Percentiles rank a stretch among this genome's conserved stretches.
These are phyloP conservation scores for Parmelia sp. DNA, from an alignment of 495 filamentous ascomycete species.

Conservation along the genomic window DNA sequence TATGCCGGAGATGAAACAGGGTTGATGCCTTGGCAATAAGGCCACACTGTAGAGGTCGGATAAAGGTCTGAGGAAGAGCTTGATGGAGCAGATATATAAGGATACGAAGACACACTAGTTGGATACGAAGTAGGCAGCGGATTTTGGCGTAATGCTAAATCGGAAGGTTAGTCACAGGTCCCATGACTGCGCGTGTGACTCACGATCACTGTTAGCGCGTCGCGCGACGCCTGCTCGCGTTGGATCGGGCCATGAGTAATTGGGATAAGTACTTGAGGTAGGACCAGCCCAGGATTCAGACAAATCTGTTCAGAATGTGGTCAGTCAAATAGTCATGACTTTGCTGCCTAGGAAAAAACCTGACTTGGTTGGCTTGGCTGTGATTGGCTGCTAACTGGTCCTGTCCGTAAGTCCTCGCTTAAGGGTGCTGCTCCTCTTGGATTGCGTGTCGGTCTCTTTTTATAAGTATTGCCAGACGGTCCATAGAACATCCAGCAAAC, in stretches of 20 bases:
- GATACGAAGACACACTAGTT: conserved; percentile 10
- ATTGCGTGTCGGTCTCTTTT: conserved; percentile 6
- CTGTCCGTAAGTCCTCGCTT: conserved; percentile 15
- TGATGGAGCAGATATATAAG: conserved; percentile 21
- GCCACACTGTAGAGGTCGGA: conserved; percentile 21
- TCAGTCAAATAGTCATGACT: neutral
- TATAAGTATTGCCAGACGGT: conserved; percentile 6
- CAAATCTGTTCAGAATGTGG: neutral
- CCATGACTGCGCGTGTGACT: conserved; percentile 24
- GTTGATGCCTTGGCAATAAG: conserved; percentile 23
- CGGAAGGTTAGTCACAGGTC: conserved; percentile 19
- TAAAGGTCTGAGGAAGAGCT: conserved; percentile 17
- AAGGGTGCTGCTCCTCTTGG: conserved; percentile 2
- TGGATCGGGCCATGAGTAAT: conserved; percentile 22
- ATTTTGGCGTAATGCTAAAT: neutral
- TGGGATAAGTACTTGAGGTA: conserved; percentile 12
- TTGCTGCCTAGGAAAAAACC: neutral
- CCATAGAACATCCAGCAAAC: conserved; percentile 52
- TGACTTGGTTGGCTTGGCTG: neutral
- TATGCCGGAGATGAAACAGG: conserved; percentile 11
- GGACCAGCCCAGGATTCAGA: conserved; percentile 17
- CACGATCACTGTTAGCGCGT: conserved; percentile 24
- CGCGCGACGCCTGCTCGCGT: conserved; percentile 14
- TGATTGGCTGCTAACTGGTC: conserved; percentile 5
- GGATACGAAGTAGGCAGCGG: neutral